phyloP scores from a whole-genome alignment of 176 grass and related monocot species.

The Hordeum marinum region DNA sequence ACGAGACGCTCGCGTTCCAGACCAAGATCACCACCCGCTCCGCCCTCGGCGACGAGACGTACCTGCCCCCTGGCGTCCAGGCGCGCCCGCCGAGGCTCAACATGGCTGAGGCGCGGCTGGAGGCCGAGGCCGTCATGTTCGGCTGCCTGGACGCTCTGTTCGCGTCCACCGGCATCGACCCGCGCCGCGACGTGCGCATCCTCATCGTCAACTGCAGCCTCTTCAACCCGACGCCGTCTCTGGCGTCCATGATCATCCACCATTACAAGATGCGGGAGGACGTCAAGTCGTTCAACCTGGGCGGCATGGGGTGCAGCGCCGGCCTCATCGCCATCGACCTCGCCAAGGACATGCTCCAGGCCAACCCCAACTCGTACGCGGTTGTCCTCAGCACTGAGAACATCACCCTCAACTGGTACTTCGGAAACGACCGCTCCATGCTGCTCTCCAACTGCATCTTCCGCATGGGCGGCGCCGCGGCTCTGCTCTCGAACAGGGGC shows the following conservation, averaged over 20 bases:
- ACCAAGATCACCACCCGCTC: conserved; percentile 66
- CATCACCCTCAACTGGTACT: conserved; percentile 81
- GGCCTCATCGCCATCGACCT: conserved; percentile 76
- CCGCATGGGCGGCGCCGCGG: conserved; percentile 64
- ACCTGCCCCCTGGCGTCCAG: conserved; percentile 54
- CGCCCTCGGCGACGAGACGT: conserved; percentile 60
- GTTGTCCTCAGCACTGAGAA: conserved; percentile 76
- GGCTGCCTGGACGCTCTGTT: conserved; percentile 67
- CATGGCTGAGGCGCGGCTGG: conserved; percentile 57
- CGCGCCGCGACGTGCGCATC: conserved; percentile 53
- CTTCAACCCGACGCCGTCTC: conserved; percentile 76
- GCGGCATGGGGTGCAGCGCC: conserved; percentile 78
- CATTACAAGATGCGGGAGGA: conserved; percentile 65
- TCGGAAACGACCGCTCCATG: conserved; percentile 71
- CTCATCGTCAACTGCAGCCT: conserved; percentile 81
- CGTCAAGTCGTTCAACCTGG: conserved; percentile 75
- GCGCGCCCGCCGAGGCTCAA: conserved; percentile 52
- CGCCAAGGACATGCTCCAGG: conserved; percentile 71
- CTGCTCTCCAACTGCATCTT: conserved; percentile 83
- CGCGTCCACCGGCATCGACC: conserved; percentile 43
- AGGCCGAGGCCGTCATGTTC: conserved; percentile 76
- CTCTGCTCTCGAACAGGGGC: conserved; percentile 61
- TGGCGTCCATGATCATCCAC: conserved; percentile 73
- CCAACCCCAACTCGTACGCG: conserved; percentile 46
- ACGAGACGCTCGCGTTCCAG: conserved; percentile 54